Conservation (phyloP, 148 eudicot genomes). For the Camellia granthamiana region DNA sequence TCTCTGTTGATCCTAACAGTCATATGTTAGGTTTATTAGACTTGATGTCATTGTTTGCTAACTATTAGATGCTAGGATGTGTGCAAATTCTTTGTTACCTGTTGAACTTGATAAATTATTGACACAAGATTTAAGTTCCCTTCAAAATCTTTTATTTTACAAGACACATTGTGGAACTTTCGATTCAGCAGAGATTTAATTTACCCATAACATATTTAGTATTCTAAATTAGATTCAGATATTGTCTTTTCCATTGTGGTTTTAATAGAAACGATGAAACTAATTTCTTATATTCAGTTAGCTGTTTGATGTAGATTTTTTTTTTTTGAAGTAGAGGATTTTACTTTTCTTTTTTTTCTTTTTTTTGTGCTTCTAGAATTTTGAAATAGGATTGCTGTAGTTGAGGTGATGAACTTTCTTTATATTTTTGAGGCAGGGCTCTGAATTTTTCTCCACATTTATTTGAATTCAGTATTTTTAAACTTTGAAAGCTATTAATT, state of each 20-base stretch:
- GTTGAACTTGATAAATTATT: neutral
- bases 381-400: neutral
- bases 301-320: slow-evolving; percentile 5
- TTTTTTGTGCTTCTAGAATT: neutral
- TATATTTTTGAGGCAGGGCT: neutral
- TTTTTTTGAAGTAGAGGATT: neutral
- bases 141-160: neutral
- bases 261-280: neutral
- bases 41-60: neutral
- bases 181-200: neutral
- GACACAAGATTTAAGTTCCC: neutral
- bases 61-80: neutral
- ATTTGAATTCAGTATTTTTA: neutral
- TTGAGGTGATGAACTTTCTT: slow-evolving; percentile 3
- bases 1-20: slow-evolving; percentile 8
- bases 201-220: neutral
- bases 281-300: neutral
- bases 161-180: neutral
- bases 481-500: neutral
- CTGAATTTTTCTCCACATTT: neutral
- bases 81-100: neutral
- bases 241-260: neutral
- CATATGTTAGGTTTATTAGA: neutral
- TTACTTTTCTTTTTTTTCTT: neutral
- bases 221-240: neutral